Evolutionary conservation across 2,329 filamentous ascomycete species (phyloP), one percentile per base, ranked within the genome.

Genomic region (Beauveria sp.): DNA sequence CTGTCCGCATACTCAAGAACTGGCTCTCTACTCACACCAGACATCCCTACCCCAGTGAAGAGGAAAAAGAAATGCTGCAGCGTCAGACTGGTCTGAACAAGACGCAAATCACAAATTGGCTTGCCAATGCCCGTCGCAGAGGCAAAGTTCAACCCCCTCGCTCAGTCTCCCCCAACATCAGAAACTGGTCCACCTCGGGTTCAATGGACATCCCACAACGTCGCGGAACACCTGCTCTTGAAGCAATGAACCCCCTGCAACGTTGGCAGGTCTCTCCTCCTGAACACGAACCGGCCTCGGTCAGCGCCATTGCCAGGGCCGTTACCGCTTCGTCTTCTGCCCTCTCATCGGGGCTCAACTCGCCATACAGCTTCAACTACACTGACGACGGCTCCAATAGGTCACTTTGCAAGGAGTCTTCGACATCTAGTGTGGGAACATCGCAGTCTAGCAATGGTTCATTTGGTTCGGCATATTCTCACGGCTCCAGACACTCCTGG

Each of bases 31-130:
- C 86, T 7, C 91, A 96, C 71, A 84, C 84, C 69, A 83, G 89
- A 58, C 90, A 96, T 68, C 93, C 92, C 0, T 97, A 96, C 71
- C 92, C 93, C 5, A 93, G 86, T 40, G 91, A 96, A 49, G 87
- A 91, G 63, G 90, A 96, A 71, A 96, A 93, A 70, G 89, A 92
- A 66, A 83, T 85, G 64, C 79, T 97, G 28, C 88, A 91, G 73
- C 81, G 83, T 52, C 83, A 89, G 67, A 96, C 92, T 1, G 91
- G 91, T 8, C 80, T 97, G 46, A 92, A 86, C 72, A 86, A 90
- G 68, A 88, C 83, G 16, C 93, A 97, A 70, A 93, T 96, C 67
- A 88, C 88, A 12, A 96, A 96, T 72, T 96, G 92, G 92, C 84
- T 96, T 52, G 92, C 92, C 63, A 96, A 96, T 73, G 91, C 91